These are phyloP conservation scores for Ceratocystis harringtonii DNA, from an alignment of 2,329 filamentous ascomycete species.

Conservation along the genomic window DNA sequence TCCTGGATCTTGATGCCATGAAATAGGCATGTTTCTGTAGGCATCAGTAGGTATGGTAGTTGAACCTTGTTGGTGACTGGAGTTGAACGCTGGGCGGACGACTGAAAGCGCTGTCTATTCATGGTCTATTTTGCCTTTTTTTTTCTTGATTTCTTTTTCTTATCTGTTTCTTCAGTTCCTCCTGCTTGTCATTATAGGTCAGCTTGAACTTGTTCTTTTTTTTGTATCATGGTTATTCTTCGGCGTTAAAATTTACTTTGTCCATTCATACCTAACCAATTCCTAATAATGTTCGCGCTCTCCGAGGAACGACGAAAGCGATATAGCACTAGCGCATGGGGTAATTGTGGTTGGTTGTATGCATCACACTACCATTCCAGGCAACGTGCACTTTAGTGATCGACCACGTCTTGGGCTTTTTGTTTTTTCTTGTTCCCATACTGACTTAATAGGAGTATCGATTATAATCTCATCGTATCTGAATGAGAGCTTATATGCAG, in stretches of 20 bases:
- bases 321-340: neutral
- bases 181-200: neutral
- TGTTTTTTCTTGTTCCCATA: neutral
- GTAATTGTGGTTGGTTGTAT: neutral
- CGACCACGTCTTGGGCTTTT: neutral
- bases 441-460: neutral
- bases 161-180: neutral
- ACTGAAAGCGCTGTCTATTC: too few species aligned
- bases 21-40: neutral
- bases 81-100: too few species aligned
- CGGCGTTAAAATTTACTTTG: neutral
- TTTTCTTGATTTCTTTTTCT: neutral
- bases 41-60: too few species aligned
- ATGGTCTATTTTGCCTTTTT: neutral
- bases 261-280: neutral
- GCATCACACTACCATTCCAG: neutral
- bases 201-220: neutral
- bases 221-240: neutral
- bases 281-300: neutral
- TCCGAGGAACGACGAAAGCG: neutral
- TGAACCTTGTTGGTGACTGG: too few species aligned
- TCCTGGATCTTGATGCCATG: slow-evolving; percentile 29
- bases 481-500: neutral
- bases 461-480: neutral
- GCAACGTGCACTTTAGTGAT: neutral